These are phyloP conservation scores for Colletotrichum viniferum DNA, from an alignment of 2,329 filamentous ascomycete species.

Conservation along the genomic window DNA sequence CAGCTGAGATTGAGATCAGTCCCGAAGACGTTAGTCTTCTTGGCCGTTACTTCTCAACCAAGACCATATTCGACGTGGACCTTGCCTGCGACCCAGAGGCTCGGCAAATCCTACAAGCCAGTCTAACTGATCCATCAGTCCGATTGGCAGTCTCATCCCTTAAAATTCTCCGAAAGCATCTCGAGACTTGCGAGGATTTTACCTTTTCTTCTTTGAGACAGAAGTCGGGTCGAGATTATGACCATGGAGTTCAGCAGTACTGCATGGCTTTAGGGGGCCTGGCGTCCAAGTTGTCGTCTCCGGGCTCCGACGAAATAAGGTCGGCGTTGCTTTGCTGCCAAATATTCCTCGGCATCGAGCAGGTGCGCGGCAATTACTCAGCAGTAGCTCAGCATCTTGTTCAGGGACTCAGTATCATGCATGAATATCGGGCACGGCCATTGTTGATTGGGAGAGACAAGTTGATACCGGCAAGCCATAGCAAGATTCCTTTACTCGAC, in stretches of 20 bases:
- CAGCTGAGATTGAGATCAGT: slow-evolving; percentile 16
- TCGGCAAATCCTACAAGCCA: slow-evolving; percentile 41
- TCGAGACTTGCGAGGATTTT: slow-evolving; percentile 36
- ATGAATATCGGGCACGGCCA: slow-evolving; percentile 42
- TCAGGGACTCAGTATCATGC: slow-evolving; percentile 48
- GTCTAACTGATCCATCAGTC: slow-evolving; percentile 37
- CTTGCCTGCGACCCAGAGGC: slow-evolving; percentile 42
- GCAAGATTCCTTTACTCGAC: slow-evolving; percentile 41
- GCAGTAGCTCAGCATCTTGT: slow-evolving; percentile 48
- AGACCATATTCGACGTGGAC: slow-evolving; percentile 43
- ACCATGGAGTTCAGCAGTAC: slow-evolving; percentile 47
- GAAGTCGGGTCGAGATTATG: slow-evolving; percentile 17
- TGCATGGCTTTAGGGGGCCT: slow-evolving; percentile 43
- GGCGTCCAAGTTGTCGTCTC: slow-evolving; percentile 40
- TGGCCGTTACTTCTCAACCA: slow-evolving; percentile 44
- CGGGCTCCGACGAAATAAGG: slow-evolving; percentile 31
- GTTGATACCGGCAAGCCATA: slow-evolving; percentile 35
- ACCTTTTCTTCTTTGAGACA: slow-evolving; percentile 26
- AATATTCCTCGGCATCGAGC: slow-evolving; percentile 51
- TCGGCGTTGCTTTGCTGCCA: slow-evolving; percentile 51
- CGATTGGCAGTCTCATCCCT: slow-evolving; percentile 45
- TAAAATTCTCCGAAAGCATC: slow-evolving; percentile 40
- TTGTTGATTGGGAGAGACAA: slow-evolving; percentile 26
- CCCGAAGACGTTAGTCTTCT: slow-evolving; percentile 37
- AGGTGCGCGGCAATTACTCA: slow-evolving; percentile 42